phyloP scores from a whole-genome alignment of 2,329 filamentous ascomycete species.

The Stemphylium vesicarium region DNA sequence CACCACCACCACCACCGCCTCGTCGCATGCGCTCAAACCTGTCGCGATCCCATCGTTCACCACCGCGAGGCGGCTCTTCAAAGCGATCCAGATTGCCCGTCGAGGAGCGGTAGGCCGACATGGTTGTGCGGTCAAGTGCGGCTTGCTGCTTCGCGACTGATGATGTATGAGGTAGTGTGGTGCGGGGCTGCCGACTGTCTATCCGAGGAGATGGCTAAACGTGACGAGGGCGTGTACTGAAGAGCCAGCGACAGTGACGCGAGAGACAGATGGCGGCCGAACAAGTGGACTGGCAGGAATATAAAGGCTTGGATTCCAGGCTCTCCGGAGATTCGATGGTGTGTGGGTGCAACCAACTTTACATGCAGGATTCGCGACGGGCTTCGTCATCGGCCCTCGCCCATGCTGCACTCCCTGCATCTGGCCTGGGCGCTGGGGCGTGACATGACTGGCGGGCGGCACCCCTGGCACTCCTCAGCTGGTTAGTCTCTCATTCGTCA shows the following conservation, averaged over 20 bases:
- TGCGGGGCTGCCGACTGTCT: conserved; percentile 28
- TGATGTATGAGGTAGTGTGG: conserved; percentile 18
- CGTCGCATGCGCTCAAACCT: conserved; percentile 55
- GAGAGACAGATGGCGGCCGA: conserved; percentile 5
- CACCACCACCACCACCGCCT: conserved; percentile 17
- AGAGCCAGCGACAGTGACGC: conserved; percentile 3
- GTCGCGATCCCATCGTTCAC: conserved; percentile 58
- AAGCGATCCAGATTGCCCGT: conserved; percentile 52
- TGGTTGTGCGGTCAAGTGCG: conserved; percentile 20
- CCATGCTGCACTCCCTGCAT: conserved; percentile 13
- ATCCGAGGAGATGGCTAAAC: conserved; percentile 6
- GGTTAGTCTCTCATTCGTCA: conserved; percentile 17
- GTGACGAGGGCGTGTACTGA: conserved; percentile 1
- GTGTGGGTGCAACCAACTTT: conserved; percentile 34
- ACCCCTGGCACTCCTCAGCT: conserved; percentile 3
- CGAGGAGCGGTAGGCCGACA: conserved; percentile 47
- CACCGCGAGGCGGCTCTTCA: conserved; percentile 45
- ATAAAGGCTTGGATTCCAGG: conserved; percentile 19
- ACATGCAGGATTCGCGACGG: conserved; percentile 18
- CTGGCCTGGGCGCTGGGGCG: conserved; percentile 15
- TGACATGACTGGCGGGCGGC: conserved; percentile 20
- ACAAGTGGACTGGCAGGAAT: conserved; percentile 17
- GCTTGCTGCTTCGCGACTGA: conserved; percentile 3
- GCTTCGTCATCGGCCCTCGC: conserved; percentile 39
- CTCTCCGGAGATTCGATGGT: conserved; percentile 14